Conservation (phyloP, 805 yeast species). For the Kurtzmaniella fragi region DNA sequence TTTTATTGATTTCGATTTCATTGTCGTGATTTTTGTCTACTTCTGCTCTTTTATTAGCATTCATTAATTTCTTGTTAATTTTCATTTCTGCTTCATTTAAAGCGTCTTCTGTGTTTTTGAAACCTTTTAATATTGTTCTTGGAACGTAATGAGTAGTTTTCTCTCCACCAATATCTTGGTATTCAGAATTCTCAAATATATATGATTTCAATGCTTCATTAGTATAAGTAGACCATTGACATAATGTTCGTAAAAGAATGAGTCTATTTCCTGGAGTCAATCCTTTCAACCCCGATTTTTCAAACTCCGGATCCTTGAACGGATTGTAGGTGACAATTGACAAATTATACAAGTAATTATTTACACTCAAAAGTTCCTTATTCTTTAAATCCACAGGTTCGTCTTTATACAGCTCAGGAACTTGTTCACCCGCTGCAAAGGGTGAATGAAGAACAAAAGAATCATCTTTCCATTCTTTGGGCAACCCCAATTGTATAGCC, state of each 20-base stretch:
- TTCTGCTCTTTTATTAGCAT: too few relatives aligned
- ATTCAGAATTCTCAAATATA: constrained; percentile 17
- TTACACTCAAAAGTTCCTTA: constrained; percentile 14
- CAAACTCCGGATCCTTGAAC: constrained; percentile 20
- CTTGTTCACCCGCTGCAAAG: neutral
- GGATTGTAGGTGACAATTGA: constrained; percentile 14
- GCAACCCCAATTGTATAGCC: constrained; percentile 25
- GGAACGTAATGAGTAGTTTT: constrained; percentile 17
- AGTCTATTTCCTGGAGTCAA: constrained; percentile 29
- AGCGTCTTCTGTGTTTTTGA: constrained; percentile 23
- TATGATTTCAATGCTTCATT: constrained; percentile 24
- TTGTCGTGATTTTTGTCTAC: neutral
- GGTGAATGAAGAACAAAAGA: constrained; percentile 3
- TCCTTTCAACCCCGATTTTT: constrained; percentile 27
- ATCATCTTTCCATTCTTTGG: constrained; percentile 34
- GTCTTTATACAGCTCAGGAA: constrained; percentile 6
- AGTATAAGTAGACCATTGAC: constrained; percentile 30
- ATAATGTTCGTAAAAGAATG: constrained; percentile 29
- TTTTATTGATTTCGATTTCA: neutral
- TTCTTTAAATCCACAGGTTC: constrained; percentile 19
- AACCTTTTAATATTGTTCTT: constrained; percentile 33
- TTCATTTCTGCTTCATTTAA: constrained; percentile 28
- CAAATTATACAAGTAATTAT: constrained; percentile 8
- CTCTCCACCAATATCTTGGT: constrained; percentile 34
- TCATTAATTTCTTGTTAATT: constrained; percentile 15